Percentiles rank a stretch among this genome's conserved stretches.
Conservation (phyloP, 1,284 basidiomycete species). For the Volvariella surrecta region DNA sequence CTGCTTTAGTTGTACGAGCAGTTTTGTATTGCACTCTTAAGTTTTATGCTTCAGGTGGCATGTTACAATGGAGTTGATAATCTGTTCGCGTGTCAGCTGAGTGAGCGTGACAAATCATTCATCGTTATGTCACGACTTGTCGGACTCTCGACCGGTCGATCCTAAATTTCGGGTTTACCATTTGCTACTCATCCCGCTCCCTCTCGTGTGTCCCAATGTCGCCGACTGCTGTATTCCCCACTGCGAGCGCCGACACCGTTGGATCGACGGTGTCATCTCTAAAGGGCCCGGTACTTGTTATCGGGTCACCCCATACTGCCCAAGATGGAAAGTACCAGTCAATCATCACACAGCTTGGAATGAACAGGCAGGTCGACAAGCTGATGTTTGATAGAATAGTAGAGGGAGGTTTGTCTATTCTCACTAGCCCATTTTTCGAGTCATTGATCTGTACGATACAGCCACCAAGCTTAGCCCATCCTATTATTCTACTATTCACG, state of each 20-base stretch:
- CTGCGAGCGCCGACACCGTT: slow-evolving; percentile 11
- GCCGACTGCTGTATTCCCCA: slow-evolving; percentile 43
- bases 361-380: slow-evolving; percentile 48
- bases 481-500: slow-evolving; percentile 55
- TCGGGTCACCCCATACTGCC: slow-evolving; percentile 69
- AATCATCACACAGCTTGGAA: slow-evolving; percentile 50
- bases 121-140: too few relatives aligned
- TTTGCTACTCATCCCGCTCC: slow-evolving; percentile 7
- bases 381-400: slow-evolving; percentile 71
- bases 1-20: not conserved
- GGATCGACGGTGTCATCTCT: slow-evolving; percentile 11
- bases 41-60: too few relatives aligned
- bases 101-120: too few relatives aligned
- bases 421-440: slow-evolving; percentile 7
- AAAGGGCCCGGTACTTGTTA: slow-evolving; percentile 48
- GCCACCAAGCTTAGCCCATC: slow-evolving; percentile 50
- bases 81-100: too few relatives aligned
- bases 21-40: too few relatives aligned
- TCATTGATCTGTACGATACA: slow-evolving; percentile 20
- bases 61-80: too few relatives aligned
- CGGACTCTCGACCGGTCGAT: too few relatives aligned
- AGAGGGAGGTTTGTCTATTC: slow-evolving; percentile 50
- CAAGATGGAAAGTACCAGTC: slow-evolving; percentile 69
- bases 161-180: not conserved
- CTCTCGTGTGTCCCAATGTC: slow-evolving; percentile 36